A percentile compares a stretch with the other conserved stretches of the same genome.
Conservation (phyloP, 176 grass and related monocot species). For the Dactylis glomerata region DNA sequence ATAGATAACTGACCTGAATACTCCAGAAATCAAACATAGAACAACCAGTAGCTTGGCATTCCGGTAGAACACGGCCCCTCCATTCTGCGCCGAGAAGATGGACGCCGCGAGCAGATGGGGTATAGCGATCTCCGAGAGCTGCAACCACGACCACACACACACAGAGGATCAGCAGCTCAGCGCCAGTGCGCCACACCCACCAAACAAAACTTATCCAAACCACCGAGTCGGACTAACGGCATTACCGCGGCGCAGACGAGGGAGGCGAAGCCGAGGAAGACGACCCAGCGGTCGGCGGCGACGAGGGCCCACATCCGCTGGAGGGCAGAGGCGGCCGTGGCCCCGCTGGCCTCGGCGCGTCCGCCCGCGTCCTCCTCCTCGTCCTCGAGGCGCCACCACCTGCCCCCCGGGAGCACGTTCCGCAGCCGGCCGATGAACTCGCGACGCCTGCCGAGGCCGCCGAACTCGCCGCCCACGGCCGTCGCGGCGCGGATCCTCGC, state of each 20-base stretch:
- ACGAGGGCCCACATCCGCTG: constrained; percentile 84
- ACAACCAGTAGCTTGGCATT: constrained; percentile 81
- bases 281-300: constrained; percentile 57
- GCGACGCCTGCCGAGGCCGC: constrained; percentile 23
- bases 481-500: constrained; percentile 31
- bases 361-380: constrained; percentile 34
- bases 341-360: constrained; percentile 47
- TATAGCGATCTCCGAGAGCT: constrained; percentile 91
- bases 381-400: constrained; percentile 90
- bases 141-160: constrained; percentile 22
- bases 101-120: constrained; percentile 90
- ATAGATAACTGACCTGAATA: constrained; percentile 70
- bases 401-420: constrained; percentile 74
- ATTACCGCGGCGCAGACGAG: constrained; percentile 81
- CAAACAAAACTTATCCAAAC: constrained; percentile 25
- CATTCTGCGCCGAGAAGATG: constrained; percentile 91
- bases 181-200: background rate
- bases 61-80: constrained; percentile 62
- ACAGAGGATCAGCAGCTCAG: background rate
- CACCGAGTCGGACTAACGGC: background rate
- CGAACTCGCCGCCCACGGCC: constrained; percentile 36
- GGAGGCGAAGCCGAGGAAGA: constrained; percentile 72
- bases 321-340: constrained; percentile 63
- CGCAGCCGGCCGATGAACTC: constrained; percentile 52
- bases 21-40: constrained; percentile 83